Percentiles rank a stretch among this genome's conserved stretches.
Evolutionary conservation across 2,329 filamentous ascomycete species (phyloP).

Genomic region (Purpureocillium lavendulum): DNA sequence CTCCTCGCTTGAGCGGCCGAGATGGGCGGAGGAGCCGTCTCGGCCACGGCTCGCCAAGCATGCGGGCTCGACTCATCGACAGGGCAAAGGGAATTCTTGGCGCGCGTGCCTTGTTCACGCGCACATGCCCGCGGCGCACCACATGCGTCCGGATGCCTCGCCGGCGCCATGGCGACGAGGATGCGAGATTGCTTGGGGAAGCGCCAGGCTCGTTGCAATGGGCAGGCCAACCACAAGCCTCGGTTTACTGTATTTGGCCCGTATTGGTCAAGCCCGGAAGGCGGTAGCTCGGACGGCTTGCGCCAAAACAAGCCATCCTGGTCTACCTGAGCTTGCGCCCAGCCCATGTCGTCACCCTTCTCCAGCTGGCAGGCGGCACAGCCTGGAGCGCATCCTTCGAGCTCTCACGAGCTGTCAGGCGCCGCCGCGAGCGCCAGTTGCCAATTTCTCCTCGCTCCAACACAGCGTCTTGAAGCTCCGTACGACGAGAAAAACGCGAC

Average conservation of each 20-base stretch:
- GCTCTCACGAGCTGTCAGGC: background rate
- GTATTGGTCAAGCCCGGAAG: background rate
- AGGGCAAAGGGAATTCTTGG: too few relatives aligned
- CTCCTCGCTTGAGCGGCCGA: too few relatives aligned
- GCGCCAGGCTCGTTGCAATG: background rate
- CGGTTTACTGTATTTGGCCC: background rate
- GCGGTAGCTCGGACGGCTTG: background rate
- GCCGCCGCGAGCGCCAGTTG: background rate
- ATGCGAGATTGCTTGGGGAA: background rate
- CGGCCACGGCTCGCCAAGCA: too few relatives aligned
- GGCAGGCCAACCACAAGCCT: background rate
- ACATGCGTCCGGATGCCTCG: too few relatives aligned
- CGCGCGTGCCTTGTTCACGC: too few relatives aligned
- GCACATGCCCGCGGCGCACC: too few relatives aligned
- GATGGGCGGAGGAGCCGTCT: too few relatives aligned
- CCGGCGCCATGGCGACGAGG: too few relatives aligned
- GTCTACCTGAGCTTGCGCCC: background rate
- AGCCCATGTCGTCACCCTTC: background rate
- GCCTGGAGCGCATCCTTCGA: background rate
- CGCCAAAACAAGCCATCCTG: background rate
- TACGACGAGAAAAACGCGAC: too few relatives aligned
- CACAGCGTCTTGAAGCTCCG: too few relatives aligned
- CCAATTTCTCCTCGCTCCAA: background rate
- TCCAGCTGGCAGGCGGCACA: too few relatives aligned
- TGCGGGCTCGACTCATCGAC: too few relatives aligned